These are phyloP conservation scores for Lyophyllum shimeji DNA, from an alignment of 768 basidiomycete species.

Conservation along the genomic window DNA sequence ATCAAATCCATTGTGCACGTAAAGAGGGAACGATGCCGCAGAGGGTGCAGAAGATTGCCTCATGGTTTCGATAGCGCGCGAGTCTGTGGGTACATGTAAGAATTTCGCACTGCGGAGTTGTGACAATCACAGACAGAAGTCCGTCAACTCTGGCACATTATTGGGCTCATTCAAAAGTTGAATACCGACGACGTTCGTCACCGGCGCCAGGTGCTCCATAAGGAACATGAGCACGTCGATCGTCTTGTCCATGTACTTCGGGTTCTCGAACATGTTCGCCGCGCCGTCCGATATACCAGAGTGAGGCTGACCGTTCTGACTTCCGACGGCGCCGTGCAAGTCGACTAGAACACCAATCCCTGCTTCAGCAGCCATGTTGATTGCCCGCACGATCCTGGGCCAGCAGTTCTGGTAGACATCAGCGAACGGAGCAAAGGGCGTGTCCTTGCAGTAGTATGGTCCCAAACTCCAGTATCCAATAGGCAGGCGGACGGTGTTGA, in stretches of 20 bases:
- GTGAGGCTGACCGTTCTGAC: slow-evolving; percentile 73
- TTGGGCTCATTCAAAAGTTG: slow-evolving; percentile 61
- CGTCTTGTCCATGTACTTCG: slow-evolving; percentile 49
- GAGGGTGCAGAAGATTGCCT: slow-evolving; percentile 35
- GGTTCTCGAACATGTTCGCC: slow-evolving; percentile 45
- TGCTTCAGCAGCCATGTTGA: slow-evolving; percentile 54
- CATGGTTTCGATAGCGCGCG: slow-evolving; percentile 48
- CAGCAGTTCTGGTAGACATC: slow-evolving; percentile 66
- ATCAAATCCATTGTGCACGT: slow-evolving; percentile 71
- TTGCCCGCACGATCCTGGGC: slow-evolving; percentile 59
- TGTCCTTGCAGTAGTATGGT: slow-evolving; percentile 55
- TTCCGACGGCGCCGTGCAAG: slow-evolving; percentile 73
- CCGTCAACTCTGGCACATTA: slow-evolving; percentile 44
- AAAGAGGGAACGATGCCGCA: slow-evolving; percentile 50
- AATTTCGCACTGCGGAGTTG: slow-evolving; percentile 6
- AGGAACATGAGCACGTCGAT: slow-evolving; percentile 49
- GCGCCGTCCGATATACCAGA: slow-evolving; percentile 60
- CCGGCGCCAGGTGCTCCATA: slow-evolving; percentile 35
- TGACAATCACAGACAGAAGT: slow-evolving; percentile 39
- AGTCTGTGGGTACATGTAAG: slow-evolving; percentile 35
- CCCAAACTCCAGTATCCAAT: slow-evolving; percentile 67
- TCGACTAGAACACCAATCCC: slow-evolving; percentile 73
- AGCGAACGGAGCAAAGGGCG: slow-evolving; percentile 57
- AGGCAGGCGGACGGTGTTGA: slow-evolving; percentile 65
- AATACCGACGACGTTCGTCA: slow-evolving; percentile 60